These are phyloP conservation scores for Colletotrichum camelliae DNA, from an alignment of 2,329 filamentous ascomycete species.

Conservation along the genomic window DNA sequence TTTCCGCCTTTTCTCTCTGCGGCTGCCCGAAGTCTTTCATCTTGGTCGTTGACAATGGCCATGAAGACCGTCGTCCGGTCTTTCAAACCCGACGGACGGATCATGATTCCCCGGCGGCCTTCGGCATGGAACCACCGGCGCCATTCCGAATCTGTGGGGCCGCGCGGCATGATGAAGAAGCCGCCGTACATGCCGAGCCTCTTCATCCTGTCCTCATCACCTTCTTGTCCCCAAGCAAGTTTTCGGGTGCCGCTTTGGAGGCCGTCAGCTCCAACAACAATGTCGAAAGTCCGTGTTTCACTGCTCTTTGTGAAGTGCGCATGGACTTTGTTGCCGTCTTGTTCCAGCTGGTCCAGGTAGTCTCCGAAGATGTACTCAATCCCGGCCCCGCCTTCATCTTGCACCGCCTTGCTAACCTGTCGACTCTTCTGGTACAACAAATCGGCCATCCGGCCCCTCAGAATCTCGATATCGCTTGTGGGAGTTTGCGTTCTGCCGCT, in stretches of 20 bases:
- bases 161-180: conserved; percentile 44
- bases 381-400: neutral
- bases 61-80: conserved; percentile 26
- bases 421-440: conserved; percentile 50
- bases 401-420: conserved; percentile 1
- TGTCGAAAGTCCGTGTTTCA: conserved; percentile 45
- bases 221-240: conserved; percentile 35
- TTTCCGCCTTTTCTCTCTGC: conserved; percentile 24
- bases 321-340: conserved; percentile 33
- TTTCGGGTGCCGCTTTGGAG: conserved; percentile 53
- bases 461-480: conserved; percentile 64
- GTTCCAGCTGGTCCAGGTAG: conserved; percentile 30
- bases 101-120: conserved; percentile 39
- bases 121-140: conserved; percentile 35
- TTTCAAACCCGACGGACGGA: conserved; percentile 37
- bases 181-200: conserved; percentile 36
- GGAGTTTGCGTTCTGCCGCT: conserved; percentile 47
- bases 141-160: conserved; percentile 27
- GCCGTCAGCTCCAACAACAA: conserved; percentile 62
- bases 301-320: conserved; percentile 49
- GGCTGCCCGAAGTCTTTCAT: conserved; percentile 20
- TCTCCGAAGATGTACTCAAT: conserved; percentile 33
- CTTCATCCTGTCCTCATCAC: conserved; percentile 30
- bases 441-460: conserved; percentile 58
- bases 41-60: conserved; percentile 32